Evolutionary conservation across 2,329 filamentous ascomycete genomes (phyloP).

Genomic region (Macrophomina phaseolina): DNA sequence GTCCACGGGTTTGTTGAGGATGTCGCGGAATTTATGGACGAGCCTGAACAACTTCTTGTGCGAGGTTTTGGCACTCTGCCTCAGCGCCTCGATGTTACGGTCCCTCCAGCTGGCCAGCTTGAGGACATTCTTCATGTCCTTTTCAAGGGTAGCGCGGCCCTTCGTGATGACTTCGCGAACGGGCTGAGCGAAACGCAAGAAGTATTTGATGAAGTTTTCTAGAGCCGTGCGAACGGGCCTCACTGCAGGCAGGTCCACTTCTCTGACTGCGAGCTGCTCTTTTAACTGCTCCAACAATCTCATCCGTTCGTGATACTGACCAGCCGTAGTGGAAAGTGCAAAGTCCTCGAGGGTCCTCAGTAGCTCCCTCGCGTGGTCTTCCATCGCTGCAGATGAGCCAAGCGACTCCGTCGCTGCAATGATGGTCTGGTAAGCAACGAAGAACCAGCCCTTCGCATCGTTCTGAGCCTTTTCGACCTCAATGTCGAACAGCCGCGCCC

Average conservation of each 20-base stretch:
- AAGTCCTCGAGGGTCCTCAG: slow-evolving; percentile 80
- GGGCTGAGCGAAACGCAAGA: slow-evolving; percentile 70
- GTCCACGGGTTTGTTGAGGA: slow-evolving; percentile 78
- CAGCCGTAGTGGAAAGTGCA: slow-evolving; percentile 77
- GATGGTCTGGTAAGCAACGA: slow-evolving; percentile 89
- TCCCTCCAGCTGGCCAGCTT: slow-evolving; percentile 97
- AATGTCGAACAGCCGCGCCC: slow-evolving; percentile 85
- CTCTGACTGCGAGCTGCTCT: slow-evolving; percentile 68
- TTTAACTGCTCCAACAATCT: slow-evolving; percentile 67
- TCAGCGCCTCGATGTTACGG: slow-evolving; percentile 87
- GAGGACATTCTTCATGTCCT: slow-evolving; percentile 90
- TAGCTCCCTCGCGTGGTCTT: slow-evolving; percentile 69
- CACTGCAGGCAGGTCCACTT: slow-evolving; percentile 56
- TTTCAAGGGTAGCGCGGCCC: slow-evolving; percentile 79
- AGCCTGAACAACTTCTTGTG: slow-evolving; percentile 92
- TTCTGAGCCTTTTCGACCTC: slow-evolving; percentile 77
- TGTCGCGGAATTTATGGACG: slow-evolving; percentile 83
- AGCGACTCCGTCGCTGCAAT: slow-evolving; percentile 76
- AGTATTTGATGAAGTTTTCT: slow-evolving; percentile 78
- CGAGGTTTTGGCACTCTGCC: slow-evolving; percentile 86
- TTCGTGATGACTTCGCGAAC: slow-evolving; percentile 69
- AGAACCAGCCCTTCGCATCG: slow-evolving; percentile 92
- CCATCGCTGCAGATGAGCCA: slow-evolving; percentile 62
- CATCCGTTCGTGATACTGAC: slow-evolving; percentile 78
- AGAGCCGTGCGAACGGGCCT: slow-evolving; percentile 68